Evolutionary conservation across 2,329 filamentous ascomycete genomes (phyloP).

Genomic region (Nothopassalora personata): DNA sequence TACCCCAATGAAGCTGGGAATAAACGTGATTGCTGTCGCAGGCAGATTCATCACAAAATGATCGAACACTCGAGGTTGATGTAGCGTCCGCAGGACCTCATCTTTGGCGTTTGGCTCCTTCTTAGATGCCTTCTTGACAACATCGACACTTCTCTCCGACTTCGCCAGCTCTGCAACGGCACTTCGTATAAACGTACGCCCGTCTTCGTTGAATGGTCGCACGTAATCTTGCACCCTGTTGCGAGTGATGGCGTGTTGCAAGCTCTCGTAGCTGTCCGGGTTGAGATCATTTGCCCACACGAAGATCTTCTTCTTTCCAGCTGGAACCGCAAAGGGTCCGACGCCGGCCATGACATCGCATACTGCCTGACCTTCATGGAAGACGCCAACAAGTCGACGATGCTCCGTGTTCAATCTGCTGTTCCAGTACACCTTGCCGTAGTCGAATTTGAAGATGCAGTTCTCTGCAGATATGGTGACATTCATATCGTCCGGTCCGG

Average conservation of each 20-base stretch:
- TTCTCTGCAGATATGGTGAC: conserved; percentile 77
- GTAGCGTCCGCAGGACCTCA: conserved; percentile 35
- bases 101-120: conserved; percentile 25
- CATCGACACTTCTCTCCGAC: conserved; percentile 49
- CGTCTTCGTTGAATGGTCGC: conserved; percentile 74
- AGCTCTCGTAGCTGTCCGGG: conserved; percentile 72
- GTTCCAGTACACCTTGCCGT: conserved; percentile 97
- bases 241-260: conserved; percentile 62
- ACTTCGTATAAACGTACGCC: conserved; percentile 69
- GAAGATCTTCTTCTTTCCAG: conserved; percentile 82
- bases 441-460: conserved; percentile 89
- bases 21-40: conserved; percentile 79
- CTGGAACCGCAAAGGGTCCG: conserved; percentile 88
- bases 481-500: conserved; percentile 73
- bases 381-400: conserved; percentile 67
- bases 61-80: conserved; percentile 68
- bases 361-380: conserved; percentile 79
- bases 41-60: conserved; percentile 99
- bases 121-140: conserved; percentile 34
- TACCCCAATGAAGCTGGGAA: conserved; percentile 69
- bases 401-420: conserved; percentile 86
- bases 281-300: conserved; percentile 98
- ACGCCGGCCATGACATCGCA: conserved; percentile 98
- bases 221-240: conserved; percentile 79
- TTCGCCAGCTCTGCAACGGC: conserved; percentile 55